Base-by-base conservation (phyloP, 257 asterid genomes). In the Solanum megistacrolobum region DNA sequence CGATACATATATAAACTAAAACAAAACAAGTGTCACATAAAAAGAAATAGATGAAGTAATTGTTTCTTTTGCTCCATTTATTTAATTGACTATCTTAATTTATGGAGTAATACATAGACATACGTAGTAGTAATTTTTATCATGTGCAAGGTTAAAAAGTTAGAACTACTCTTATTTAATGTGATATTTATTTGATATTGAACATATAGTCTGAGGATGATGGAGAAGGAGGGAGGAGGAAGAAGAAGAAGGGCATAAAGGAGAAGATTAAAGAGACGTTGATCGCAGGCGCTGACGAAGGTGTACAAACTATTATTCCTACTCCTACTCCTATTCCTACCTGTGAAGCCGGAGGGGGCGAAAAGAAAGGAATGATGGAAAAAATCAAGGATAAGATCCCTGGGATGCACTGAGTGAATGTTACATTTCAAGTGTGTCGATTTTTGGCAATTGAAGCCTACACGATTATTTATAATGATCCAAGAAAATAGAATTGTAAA, bases 211-310 rank as follows among this genome's bases (percentile, higher is more conserved):
- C 93, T 3, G 95, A 93, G 91, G 94, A 92, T 48, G 95, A 93
- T 7, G 95, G 94, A 36, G 9, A 31, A 12, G 94, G 96, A 14
- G 96, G 96, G 73, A 90, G 94, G 71, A 91, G 93, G 46, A 73
- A 8, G 29, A 71, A 71, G 36, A 92, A 93, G 91, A 92, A 93
- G 90, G 96, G 94, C n/a, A 14, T 92, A 65, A 91, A 89, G 92
- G 93, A 93, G 38, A 92, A 91, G 93, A 69, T 93, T 0, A 91
- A 88, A 88, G 96, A 92, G 87, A 92, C 91, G 89, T 73, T 93
- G 1, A 93, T 93, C 0, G 90, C 91, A 23, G 83, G 55, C 2
- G 4, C 34, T 10, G 21, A 38, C 3, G 21, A 38, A 36, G 83
- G 34, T 23, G 11, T 7, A 75, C 29, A n/a, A 75, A 36, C 55